Evolutionary conservation across 805 yeast species (phyloP), one percentile per base, ranked within the genome.

Genomic region (Scheffersomyces spartinae): DNA sequence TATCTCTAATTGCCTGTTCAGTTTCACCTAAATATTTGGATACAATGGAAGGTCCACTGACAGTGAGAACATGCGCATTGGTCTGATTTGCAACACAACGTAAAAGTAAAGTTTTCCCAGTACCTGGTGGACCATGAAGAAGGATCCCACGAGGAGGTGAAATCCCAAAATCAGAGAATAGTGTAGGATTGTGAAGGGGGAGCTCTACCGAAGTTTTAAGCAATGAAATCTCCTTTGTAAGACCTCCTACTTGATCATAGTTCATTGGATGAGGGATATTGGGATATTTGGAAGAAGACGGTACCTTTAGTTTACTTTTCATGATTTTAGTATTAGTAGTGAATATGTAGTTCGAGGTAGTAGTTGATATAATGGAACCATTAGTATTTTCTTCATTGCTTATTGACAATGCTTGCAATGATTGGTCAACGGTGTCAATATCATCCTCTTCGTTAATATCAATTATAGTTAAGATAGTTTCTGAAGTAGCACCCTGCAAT

Each of bases 81-180:
- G 69, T 59, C 31, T 79, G 88, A 34, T 72, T 64, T 0, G 95
- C 93, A 7, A 88, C 74, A 15, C 94, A 78, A 28, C 81, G 67
- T 18, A 91, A 59, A 6, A 91, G 62, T 83, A 86, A 71, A 1
- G 96, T 81, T 47, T 88, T 88, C 26, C 98, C 98, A 0, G 96
- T 88, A 3, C 98, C 98, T 3, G 97, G 91, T 3, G 96, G 94
- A 0, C 98, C 98, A 53, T 88, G 94, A 8, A 88, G 52, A 9
- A 88, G 55, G n/a, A 88, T 73, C 18, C 98, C 98, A 30, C 95
- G 62, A 9, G 95, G 95, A 6, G 98, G 96, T 6, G 77, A 65
- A 11, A 85, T 77, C n/a, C 88, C 85, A 55, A 88, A 91, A 28
- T 80, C 73, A 6, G 75, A 63, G 40, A 86, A 88, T 17, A 84